Base-by-base conservation (phyloP, 768 basidiomycete species). In the Termitomyces sp. region DNA sequence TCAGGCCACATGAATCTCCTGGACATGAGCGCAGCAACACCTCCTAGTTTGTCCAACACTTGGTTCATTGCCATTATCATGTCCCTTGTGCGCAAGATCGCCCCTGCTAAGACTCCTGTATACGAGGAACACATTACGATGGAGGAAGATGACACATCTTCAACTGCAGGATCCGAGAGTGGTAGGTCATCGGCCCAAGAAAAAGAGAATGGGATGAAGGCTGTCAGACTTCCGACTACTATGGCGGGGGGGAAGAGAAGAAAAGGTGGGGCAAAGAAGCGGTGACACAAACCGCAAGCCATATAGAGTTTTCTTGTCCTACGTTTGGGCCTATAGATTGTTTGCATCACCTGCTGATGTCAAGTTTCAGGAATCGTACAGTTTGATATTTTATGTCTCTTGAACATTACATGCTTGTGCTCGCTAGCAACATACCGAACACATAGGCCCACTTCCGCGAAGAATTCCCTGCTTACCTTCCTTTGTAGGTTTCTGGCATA, bases 201-300 rank as follows among this genome's bases (percentile, higher is more conserved):
- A 42, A 68, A 63, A 44, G 70, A 62, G 12, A 66, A 62, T 26
- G 57, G 48, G 32, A 38, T 48, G 6, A 70, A 67, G 57, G 63
- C 62, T 35, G 65, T 64, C 21, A 68, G 70, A 48, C 65, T 64
- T 8, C 75, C 80, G 11, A 74, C 78, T 21, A 66, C 69, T 44
- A 86, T 77, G 63, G 78, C 80, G 7, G 87, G 84, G 0, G 85
- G 85, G 11, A 83, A 80, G 65, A 77, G 87, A 65, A 79, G 86
- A 59, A 85, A 84, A 66, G 76, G 22, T 26, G 30, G 69, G 7
- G 73, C 76, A 19, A 78, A 70, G 68, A 80, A 74, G 66, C 77
- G 82, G 66, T 80, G 67, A 70, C 79, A 78, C n/a, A 42, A 10
- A 78, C 22, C 42, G 15, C 14, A 17, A 41, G 30, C 21, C 43